These are phyloP conservation scores for Puccinellia tenuiflora DNA, from an alignment of 176 grass and related monocot species.

Conservation along the genomic window DNA sequence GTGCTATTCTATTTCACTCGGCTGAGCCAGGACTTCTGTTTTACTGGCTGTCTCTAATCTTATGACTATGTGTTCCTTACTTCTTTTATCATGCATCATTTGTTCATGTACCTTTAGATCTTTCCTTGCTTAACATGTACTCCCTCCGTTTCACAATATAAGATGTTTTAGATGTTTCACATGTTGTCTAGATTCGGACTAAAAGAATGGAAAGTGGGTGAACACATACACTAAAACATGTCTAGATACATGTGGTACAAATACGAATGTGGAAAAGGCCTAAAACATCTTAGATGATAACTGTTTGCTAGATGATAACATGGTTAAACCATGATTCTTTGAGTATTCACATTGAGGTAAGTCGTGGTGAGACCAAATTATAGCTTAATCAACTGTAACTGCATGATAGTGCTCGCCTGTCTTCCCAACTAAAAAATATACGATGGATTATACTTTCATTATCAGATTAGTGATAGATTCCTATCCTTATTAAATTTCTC, in stretches of 20 bases:
- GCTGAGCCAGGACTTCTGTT: not conserved
- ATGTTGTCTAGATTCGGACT: too few species aligned
- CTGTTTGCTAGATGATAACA: not conserved
- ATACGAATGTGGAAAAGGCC: too few species aligned
- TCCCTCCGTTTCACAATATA: too few species aligned
- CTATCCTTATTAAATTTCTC: not conserved
- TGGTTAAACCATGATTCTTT: not conserved
- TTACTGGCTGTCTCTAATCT: not conserved
- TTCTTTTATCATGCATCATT: not conserved
- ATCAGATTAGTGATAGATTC: not conserved
- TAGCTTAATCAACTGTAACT: too few species aligned
- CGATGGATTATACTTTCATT: not conserved
- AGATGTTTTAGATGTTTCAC: too few species aligned
- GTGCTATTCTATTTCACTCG: not conserved
- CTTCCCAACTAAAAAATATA: not conserved
- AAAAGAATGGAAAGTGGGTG: too few species aligned
- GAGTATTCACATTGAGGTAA: not conserved
- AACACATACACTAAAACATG: too few species aligned
- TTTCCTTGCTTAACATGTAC: not conserved
- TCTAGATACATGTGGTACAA: too few species aligned
- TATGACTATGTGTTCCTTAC: not conserved
- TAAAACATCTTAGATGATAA: not conserved
- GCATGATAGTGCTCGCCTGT: too few species aligned
- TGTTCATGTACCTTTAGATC: not conserved
- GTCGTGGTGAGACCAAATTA: not conserved